Evolutionary conservation across 805 yeast genomes (phyloP), one percentile per base, ranked within the genome.

Genomic region (Metschnikowia matae): DNA sequence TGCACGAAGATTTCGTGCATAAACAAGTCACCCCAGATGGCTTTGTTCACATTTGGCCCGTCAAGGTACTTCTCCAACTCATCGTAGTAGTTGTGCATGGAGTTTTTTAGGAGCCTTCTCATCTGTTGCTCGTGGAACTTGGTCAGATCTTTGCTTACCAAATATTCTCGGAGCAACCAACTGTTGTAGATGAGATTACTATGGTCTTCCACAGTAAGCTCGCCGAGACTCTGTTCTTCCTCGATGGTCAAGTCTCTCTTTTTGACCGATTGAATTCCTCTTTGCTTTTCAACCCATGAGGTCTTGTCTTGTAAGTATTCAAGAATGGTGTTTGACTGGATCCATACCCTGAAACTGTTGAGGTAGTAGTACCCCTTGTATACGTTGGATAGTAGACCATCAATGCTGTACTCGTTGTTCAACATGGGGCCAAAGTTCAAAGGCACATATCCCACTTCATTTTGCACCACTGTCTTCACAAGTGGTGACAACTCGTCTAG

Each of bases 391-490:
- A 33, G 10, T 36, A 57, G 14, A 5, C 53, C 51, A 15, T 35
- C 23, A 32, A 31, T 44, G 50, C 53, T 44, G 55, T 72, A 72
- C 55, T 72, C 76, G 18, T 56, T 44, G 35, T 59, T 53, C 14
- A 72, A 59, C 21, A 64, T 49, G 23, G 50, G 50, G 13, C 59
- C 35, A 39, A 67, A 67, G 37, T 68, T 60, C 3, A 55, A 48
- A 13, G 75, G 76, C 7, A 71, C 57, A 52, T 65, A 68, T 7
- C 64, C 63, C 29, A 64, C 43, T 41, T 67, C 54, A 52, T 53
- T 61, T 54, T 47, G 59, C 51, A 40, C 44, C 6, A 42, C 48
- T 14, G 63, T 51, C 32, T 52, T 46, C 11, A 44, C 51, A 21
- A 62, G 49, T 3, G 65, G 65, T 10, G 59, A 48, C 14, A 62